These are phyloP conservation scores for Rhizopogon rudus DNA, from an alignment of 768 basidiomycete species.

Conservation along the genomic window DNA sequence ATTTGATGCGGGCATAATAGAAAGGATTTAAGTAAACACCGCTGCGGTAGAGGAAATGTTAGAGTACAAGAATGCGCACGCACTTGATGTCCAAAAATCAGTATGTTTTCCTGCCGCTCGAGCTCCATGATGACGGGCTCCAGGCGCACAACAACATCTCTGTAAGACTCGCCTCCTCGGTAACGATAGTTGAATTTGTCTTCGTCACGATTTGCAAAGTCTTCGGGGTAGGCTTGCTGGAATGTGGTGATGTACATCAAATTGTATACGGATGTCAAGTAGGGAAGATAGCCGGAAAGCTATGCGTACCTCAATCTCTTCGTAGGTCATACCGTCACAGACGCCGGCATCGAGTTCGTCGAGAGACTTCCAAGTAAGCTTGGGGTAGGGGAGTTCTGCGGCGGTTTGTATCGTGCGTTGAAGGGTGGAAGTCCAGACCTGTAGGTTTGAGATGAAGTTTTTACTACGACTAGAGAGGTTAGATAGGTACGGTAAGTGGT, in stretches of 20 bases:
- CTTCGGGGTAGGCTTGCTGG: slow-evolving; percentile 92
- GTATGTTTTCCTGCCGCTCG: slow-evolving; percentile 94
- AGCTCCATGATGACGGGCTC: slow-evolving; percentile 99
- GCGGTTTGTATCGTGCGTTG: slow-evolving; percentile 91
- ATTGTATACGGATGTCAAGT: background rate
- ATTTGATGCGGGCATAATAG: slow-evolving; percentile 1
- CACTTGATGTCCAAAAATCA: slow-evolving; percentile 95
- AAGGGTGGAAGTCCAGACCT: slow-evolving; percentile 99
- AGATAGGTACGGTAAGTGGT: slow-evolving; percentile 48
- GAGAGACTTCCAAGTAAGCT: slow-evolving; percentile 97
- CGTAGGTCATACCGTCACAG: slow-evolving; percentile 99
- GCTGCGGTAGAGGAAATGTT: background rate
- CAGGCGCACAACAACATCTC: slow-evolving; percentile 91
- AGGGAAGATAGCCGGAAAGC: background rate
- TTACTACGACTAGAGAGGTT: background rate
- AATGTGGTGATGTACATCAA: background rate
- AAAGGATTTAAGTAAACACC: background rate
- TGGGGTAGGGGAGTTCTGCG: slow-evolving; percentile 73
- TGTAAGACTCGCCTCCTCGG: slow-evolving; percentile 94
- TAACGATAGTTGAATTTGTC: slow-evolving; percentile 99
- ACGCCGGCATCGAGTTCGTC: slow-evolving; percentile 99
- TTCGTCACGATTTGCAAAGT: slow-evolving; percentile 96
- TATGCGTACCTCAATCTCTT: slow-evolving; percentile 84
- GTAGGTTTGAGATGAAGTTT: background rate
- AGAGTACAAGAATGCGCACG: slow-evolving; percentile 3